Percentiles rank a stretch among this genome's conserved stretches.
These are phyloP conservation scores for Fusarium vanettenii DNA, from an alignment of 2,329 filamentous ascomycete species.

Conservation along the genomic window DNA sequence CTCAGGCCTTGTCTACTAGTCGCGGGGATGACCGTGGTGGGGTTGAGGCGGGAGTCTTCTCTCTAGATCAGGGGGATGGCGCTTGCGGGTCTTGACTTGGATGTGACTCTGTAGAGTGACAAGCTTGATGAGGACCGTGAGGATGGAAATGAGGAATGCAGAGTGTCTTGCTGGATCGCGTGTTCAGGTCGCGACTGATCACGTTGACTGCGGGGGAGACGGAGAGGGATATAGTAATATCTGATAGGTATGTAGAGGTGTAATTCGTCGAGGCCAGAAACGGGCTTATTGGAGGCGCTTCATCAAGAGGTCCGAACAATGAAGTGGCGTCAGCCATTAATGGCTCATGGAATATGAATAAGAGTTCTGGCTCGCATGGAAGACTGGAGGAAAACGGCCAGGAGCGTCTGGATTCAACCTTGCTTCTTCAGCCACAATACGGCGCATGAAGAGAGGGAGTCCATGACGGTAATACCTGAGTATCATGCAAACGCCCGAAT, in stretches of 20 bases:
- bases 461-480: constrained; percentile 2
- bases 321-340: constrained; percentile 29
- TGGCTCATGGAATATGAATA: background rate
- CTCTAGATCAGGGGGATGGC: constrained; percentile 34
- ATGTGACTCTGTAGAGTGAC: background rate
- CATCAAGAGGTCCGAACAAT: constrained; percentile 21
- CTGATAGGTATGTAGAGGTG: background rate
- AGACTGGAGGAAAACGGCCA: background rate
- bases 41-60: constrained; percentile 25
- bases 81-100: constrained; percentile 20
- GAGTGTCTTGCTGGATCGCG: constrained; percentile 28
- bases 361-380: background rate
- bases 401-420: background rate
- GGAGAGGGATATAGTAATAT: constrained; percentile 12
- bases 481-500: background rate
- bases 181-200: constrained; percentile 15
- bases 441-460: background rate
- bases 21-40: constrained; percentile 35
- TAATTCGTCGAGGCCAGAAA: background rate
- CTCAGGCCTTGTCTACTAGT: constrained; percentile 22
- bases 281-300: constrained; percentile 19
- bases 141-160: constrained; percentile 22
- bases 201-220: constrained; percentile 31
- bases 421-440: background rate
- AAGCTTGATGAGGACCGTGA: background rate